A percentile compares a stretch with the other conserved stretches of the same genome.
Conservation (phyloP, 192 early-diverging fungal genomes). For the Podila horticola region DNA sequence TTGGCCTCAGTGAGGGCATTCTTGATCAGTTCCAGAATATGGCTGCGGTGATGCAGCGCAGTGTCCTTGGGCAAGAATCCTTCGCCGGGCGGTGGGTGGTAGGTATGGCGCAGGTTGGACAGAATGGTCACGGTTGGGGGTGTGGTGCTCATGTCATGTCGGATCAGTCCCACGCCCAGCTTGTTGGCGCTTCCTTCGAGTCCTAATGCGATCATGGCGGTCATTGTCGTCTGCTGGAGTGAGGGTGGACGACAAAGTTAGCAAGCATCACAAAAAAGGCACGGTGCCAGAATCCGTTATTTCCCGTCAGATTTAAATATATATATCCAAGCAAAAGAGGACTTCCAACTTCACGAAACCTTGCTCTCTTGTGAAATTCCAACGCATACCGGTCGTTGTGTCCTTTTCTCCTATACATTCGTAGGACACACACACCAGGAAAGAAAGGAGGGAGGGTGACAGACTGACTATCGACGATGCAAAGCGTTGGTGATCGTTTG, state of each 20-base stretch:
- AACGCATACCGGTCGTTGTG: too few relatives aligned
- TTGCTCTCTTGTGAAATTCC: too few relatives aligned
- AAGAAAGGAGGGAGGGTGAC: too few relatives aligned
- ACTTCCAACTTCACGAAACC: too few relatives aligned
- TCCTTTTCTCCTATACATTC: too few relatives aligned
- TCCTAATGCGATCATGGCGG: constrained; percentile 75
- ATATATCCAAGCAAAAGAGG: too few relatives aligned
- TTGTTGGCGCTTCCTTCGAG: constrained; percentile 97
- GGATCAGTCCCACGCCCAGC: constrained; percentile 94
- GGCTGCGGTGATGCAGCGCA: constrained; percentile 87
- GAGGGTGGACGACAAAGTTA: background rate
- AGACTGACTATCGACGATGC: too few relatives aligned
- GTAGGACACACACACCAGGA: too few relatives aligned
- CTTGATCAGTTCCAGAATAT: constrained; percentile 77
- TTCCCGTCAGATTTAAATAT: too few relatives aligned
- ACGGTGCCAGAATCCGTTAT: too few relatives aligned
- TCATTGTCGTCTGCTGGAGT: background rate
- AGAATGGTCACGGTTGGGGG: constrained; percentile 74
- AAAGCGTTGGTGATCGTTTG: too few relatives aligned
- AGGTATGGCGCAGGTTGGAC: constrained; percentile 92
- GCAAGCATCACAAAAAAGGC: background rate
- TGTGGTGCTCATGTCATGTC: constrained; percentile 70
- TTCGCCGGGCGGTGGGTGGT: constrained; percentile 95
- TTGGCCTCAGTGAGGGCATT: constrained; percentile 84
- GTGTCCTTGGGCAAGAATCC: constrained; percentile 97